Percentiles rank a stretch among this genome's conserved stretches.
phyloP scores from a whole-genome alignment of 352 stramenopile genomes.

The Phytophthora pseudosyringae region DNA sequence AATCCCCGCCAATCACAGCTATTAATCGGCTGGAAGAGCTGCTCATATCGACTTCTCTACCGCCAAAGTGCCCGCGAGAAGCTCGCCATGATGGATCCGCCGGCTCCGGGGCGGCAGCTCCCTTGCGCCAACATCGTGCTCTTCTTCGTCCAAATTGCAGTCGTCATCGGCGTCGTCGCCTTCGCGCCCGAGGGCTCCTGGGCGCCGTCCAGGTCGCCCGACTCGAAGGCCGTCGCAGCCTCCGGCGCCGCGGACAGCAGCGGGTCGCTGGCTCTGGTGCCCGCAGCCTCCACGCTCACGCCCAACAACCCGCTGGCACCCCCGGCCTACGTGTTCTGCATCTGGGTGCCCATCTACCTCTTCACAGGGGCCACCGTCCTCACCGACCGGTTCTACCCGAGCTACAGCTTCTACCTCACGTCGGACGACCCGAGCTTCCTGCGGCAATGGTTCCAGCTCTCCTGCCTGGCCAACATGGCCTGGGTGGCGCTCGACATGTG shows the following conservation, averaged over 20 bases:
- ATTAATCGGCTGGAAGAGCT: slow-evolving; percentile 9
- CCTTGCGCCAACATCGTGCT: slow-evolving; percentile 42
- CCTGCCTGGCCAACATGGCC: slow-evolving; percentile 56
- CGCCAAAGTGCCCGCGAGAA: background rate
- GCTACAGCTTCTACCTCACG: slow-evolving; percentile 64
- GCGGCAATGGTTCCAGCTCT: slow-evolving; percentile 59
- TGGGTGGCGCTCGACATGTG: slow-evolving; percentile 60
- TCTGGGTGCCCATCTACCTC: slow-evolving; percentile 65
- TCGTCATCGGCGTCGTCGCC: slow-evolving; percentile 29
- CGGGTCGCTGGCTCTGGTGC: slow-evolving; percentile 22
- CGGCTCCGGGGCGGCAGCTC: slow-evolving; percentile 28
- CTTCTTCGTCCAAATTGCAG: slow-evolving; percentile 37
- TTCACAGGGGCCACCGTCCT: slow-evolving; percentile 51
- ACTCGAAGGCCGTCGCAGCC: background rate
- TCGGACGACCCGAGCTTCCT: slow-evolving; percentile 53
- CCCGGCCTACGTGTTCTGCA: slow-evolving; percentile 51
- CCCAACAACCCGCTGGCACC: slow-evolving; percentile 51
- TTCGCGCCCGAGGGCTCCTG: slow-evolving; percentile 46
- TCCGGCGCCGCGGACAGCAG: slow-evolving; percentile 33
- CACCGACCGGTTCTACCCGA: slow-evolving; percentile 60
- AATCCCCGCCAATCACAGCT: slow-evolving; percentile 28
- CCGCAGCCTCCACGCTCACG: slow-evolving; percentile 35
- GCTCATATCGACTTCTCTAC: slow-evolving; percentile 11
- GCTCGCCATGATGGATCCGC: slow-evolving; percentile 26
- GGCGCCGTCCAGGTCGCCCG: slow-evolving; percentile 12